phyloP scores from a whole-genome alignment of 352 stramenopile genomes.

The Pythium coloratum region DNA sequence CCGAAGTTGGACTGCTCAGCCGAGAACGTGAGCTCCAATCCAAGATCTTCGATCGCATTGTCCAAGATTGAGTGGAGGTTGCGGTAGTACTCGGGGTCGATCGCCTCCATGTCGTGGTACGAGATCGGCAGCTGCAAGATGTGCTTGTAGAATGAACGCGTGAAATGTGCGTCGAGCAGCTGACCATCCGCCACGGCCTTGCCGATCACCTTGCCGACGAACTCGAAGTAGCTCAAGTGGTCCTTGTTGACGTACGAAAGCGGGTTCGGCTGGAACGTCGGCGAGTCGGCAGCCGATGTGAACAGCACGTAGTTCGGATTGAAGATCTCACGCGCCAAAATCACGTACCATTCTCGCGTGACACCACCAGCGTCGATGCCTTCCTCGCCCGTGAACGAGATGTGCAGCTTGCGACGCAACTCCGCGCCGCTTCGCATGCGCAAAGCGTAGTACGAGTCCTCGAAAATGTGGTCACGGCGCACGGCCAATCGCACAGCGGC shows the following conservation, averaged over 20 bases:
- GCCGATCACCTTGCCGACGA: constrained; percentile 97
- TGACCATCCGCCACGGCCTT: constrained; percentile 99
- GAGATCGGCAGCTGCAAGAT: constrained; percentile 97
- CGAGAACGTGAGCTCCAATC: constrained; percentile 93
- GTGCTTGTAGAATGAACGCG: constrained; percentile 98
- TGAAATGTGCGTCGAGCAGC: constrained; percentile 99
- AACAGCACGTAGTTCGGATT: constrained; percentile 99
- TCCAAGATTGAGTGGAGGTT: constrained; percentile 92
- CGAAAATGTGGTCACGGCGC: constrained; percentile 96
- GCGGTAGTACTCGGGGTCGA: constrained; percentile 96
- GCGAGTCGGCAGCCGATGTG: constrained; percentile 97
- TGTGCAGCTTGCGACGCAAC: constrained; percentile 95
- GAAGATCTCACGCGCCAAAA: constrained; percentile 99
- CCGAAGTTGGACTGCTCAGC: constrained; percentile 91
- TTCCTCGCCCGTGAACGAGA: constrained; percentile 98
- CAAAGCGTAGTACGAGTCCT: constrained; percentile 99
- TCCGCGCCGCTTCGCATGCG: constrained; percentile 96
- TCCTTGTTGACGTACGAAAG: constrained; percentile 99
- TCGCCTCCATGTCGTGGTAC: constrained; percentile 99
- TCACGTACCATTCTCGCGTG: constrained; percentile 98
- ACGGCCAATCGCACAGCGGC: constrained; percentile 90
- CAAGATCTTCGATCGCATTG: constrained; percentile 81
- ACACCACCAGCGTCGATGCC: constrained; percentile 98
- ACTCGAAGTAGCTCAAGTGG: constrained; percentile 99
- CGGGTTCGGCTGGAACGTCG: constrained; percentile 99